Percentiles rank a stretch among this genome's conserved stretches.
These are phyloP conservation scores for Exophiala aquamarina DNA, from an alignment of 2,329 filamentous ascomycete genomes.

Conservation along the genomic window DNA sequence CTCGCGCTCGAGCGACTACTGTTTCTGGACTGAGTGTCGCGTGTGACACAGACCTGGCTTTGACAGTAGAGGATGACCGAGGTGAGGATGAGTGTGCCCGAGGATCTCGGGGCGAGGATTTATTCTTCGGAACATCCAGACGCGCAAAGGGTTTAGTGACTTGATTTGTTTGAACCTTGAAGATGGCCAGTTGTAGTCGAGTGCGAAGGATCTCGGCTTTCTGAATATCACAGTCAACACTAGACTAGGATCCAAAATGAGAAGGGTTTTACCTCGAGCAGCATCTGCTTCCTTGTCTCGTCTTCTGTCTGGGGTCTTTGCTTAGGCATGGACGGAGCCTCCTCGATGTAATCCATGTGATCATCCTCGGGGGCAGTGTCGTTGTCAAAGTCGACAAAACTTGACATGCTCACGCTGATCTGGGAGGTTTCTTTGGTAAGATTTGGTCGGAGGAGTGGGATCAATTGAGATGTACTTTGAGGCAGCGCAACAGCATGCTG, in stretches of 20 bases:
- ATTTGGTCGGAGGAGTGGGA: constrained; percentile 16
- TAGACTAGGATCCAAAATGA: neutral
- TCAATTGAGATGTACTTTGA: constrained; percentile 22
- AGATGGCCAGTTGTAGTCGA: constrained; percentile 28
- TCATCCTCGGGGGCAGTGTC: constrained; percentile 22
- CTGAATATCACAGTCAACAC: constrained; percentile 10
- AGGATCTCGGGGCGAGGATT: constrained; percentile 11
- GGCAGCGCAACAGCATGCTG: constrained; percentile 22
- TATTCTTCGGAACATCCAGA: constrained; percentile 16
- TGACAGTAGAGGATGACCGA: constrained; percentile 17
- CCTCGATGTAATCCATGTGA: constrained; percentile 29
- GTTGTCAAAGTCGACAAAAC: constrained; percentile 27
- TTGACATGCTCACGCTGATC: constrained; percentile 28
- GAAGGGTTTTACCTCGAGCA: constrained; percentile 18
- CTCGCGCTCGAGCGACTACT: constrained; percentile 24
- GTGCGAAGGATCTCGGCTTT: constrained; percentile 27
- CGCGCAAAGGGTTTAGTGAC: constrained; percentile 25
- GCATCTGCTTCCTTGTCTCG: constrained; percentile 23
- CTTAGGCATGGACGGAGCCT: constrained; percentile 30
- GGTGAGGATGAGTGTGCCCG: constrained; percentile 14
- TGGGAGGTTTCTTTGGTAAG: constrained; percentile 23
- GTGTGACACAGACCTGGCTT: neutral
- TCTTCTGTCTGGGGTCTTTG: constrained; percentile 31
- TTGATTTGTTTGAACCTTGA: constrained; percentile 30
- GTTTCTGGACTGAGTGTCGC: constrained; percentile 14